Base-by-base conservation (phyloP, 192 early-diverging fungal species). In the Phlyctochytrium planicorne region DNA sequence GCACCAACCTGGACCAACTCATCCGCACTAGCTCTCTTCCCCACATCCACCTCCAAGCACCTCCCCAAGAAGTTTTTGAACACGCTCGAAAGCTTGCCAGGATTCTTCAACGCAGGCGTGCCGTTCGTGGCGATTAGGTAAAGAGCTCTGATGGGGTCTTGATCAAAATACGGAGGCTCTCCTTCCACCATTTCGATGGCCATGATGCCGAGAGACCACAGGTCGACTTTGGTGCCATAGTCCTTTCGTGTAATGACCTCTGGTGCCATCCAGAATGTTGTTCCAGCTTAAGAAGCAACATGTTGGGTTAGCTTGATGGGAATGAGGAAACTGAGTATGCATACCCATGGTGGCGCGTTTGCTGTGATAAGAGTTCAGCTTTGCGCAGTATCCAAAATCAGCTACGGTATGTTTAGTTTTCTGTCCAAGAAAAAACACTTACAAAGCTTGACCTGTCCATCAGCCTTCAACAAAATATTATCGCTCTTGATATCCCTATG, bases 121-220 rank as follows among this genome's bases (percentile, higher is more conserved):
- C 96, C 96, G 52, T 93, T 97, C 17, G 94, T 98, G 1, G 94
- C 94, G 77, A 87, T 83, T 30, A 86, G 67, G 75, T 85, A 85
- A 57, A 87, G 67, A 1, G 81, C 78, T 57, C 89, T 83, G 17
- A 96, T 77, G 2, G 96, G 96, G 60, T 96, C 91, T 70, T 96
- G 94, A 66, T 98, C 90, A 50, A 98, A 75, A 78, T 98, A 98
- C 23, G 96, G 96, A 59, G 96, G 96, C 70, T 98, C 93, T 17
- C 94, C 94, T 78, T 98, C 96, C 50, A 97, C 78, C 94, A 97
- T 97, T 74, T 98, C 96, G 60, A 98, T 96, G 20, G 91, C 90
- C 92, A 98, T 93, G 77, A 98, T 96, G 2, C 96, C 96, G 32
- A 96, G 75, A n/a, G 93, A 95, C 96, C 96, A 98, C 35, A 98